Evolutionary conservation across 306 rosid genomes (phyloP), one percentile per base, ranked within the genome.

Genomic region (Hylodesmum podocarpum): DNA sequence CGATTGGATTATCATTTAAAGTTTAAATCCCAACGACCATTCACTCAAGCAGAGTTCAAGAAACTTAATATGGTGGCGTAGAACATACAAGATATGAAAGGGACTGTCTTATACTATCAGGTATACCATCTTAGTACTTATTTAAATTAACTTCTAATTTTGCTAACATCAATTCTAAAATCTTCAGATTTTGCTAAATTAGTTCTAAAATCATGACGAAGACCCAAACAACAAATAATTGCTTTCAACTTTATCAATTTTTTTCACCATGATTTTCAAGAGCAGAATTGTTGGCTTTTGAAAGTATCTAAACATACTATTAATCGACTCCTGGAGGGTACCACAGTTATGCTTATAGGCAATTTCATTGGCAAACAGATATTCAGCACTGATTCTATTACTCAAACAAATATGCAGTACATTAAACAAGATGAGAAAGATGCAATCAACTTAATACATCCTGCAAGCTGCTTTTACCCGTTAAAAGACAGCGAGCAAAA

Each of bases 361-460:
- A 67, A n/a, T 22, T 33, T 36, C 27, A 54, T 24, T 15, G 6
- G 47, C 36, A 51, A 53, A 18, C 18, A 34, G 24, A 8, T 6
- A 19, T 15, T 4, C 19, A 74, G 44, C 37, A 72, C 44, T 25
- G 73, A 22, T 36, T 46, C 46, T 51, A 50, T 71, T n/a, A 76
- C 55, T 70, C 54, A 59, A 71, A 68, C 75, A 43, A 25, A 57
- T 37, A 72, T 22, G 77, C 36, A 72, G 74, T n/a, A 22, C 34
- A 43, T 43, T 27, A 47, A 64, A 66, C 65, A 54, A 41, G 24
- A 24, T 25, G 33, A 39, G 50, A 37, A 62, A 77, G 73, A 77
- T 41, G 82, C 44, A 41, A 75, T 61, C 74, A 77, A 72, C 43
- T 40, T 59, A 16, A 68, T 51, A 53, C 88, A 84, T 57, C 31